Percentiles rank a stretch among this genome's conserved stretches.
Evolutionary conservation across 2,329 filamentous ascomycete species (phyloP).

Genomic region (Nannizziopsis barbatae): DNA sequence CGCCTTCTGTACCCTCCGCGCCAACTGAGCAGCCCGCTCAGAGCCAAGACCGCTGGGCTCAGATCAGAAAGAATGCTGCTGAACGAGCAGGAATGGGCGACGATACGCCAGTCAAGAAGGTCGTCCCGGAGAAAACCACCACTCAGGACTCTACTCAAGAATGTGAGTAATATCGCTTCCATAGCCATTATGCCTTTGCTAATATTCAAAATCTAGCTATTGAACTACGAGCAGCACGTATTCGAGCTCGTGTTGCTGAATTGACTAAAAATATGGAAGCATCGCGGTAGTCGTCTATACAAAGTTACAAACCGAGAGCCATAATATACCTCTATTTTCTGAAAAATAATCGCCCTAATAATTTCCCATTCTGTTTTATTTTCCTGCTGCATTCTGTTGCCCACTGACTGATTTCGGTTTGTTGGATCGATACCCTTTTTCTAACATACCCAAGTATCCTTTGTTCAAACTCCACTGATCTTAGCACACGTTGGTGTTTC

Average conservation of each 20-base stretch:
- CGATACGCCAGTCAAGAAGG: constrained; percentile 51
- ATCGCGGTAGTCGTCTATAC: constrained; percentile 3
- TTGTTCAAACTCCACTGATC: neutral
- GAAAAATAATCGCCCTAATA: neutral
- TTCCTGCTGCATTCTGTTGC: neutral
- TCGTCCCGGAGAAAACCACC: constrained; percentile 46
- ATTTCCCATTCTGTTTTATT: neutral
- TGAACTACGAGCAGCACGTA: constrained; percentile 88
- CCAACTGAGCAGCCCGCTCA: constrained; percentile 20
- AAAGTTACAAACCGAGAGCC: neutral
- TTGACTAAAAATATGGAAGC: constrained; percentile 74
- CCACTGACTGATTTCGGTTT: constrained; percentile 2
- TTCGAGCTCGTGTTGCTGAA: constrained; percentile 93
- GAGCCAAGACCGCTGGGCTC: constrained; percentile 76
- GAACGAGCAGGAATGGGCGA: constrained; percentile 59
- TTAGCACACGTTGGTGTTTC: constrained; percentile 4
- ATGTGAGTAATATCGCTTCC: constrained; percentile 50
- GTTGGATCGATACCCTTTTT: constrained; percentile 11
- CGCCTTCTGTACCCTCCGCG: neutral
- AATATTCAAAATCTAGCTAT: constrained; percentile 51
- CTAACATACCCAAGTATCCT: constrained; percentile 7
- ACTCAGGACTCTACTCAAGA: constrained; percentile 92
- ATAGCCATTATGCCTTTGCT: neutral
- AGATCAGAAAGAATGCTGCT: constrained; percentile 89
- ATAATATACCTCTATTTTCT: neutral